Evolutionary conservation across 164 flowering plant genomes (phyloP), one percentile per base, ranked within the genome.

Genomic region (Chimonanthus salicifolius): DNA sequence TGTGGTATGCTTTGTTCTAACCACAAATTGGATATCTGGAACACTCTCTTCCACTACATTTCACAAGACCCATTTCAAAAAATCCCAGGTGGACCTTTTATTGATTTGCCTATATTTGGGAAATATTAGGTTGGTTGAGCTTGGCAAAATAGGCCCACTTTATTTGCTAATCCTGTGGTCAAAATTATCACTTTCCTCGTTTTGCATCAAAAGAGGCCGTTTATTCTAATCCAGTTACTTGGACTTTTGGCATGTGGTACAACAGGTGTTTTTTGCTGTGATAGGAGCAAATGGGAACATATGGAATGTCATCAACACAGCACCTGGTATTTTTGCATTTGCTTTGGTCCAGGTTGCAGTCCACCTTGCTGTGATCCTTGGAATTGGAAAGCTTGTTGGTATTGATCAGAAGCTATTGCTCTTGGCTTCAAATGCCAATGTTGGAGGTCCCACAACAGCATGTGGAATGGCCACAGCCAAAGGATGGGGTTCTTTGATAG

Each of bases 371-470:
- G 75, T 91, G 68, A 79, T 88, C 68, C 92, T 95, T 67, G 94
- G 90, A 68, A 71, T 91, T 1, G 99, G 97, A 51, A 92, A 88
- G 80, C 78, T 95, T 15, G 74, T 89, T 16, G 72, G 83, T 11
- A 49, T 94, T 49, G 96, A 94, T 47, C 72, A 80, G 68, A 94
- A 83, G 81, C 80, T 84, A 47, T 68, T 95, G 75, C 89, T 92
- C 72, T 8, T 95, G 64, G 99, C 97, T 70, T 92, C 99, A 72
- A 95, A 92, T 81, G 98, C 98, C 58, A 94, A 94, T 68, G 83
- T 94, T 33, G 99, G 97, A 70, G 98, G 99, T 69, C 97, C 97
- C 46, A 90, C 99, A 48, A 92, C 97, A 54, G 99, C 97, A 0
- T 90, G 92, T 77, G 99, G 95, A 44, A 94, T 94, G 97, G 97